Percentiles rank a stretch among this genome's conserved stretches.
These are phyloP conservation scores for Lichtheimia ramosa DNA, from an alignment of 371 early-diverging fungal genomes.

Conservation along the genomic window DNA sequence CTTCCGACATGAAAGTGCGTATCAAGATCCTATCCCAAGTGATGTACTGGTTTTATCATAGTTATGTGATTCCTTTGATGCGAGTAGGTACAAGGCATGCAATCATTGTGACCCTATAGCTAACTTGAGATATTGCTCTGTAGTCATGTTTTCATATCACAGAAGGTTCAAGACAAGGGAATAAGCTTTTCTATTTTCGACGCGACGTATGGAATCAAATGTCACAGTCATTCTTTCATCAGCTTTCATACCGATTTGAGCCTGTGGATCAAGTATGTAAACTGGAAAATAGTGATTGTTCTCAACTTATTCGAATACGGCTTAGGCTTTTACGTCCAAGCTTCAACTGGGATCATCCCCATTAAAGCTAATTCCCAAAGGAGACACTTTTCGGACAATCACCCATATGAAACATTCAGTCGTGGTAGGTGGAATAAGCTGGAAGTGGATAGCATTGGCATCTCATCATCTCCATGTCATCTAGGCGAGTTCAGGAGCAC, in stretches of 20 bases:
- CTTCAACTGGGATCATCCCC: slow-evolving; percentile 45
- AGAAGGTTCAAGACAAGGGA: background rate
- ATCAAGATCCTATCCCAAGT: slow-evolving; percentile 53
- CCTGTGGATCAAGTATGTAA: slow-evolving; percentile 25
- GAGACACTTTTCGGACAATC: slow-evolving; percentile 63
- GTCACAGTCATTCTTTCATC: slow-evolving; percentile 34
- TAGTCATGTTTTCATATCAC: slow-evolving; percentile 11
- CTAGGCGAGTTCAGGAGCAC: too few relatives aligned
- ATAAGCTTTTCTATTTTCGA: slow-evolving; percentile 65
- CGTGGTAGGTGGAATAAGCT: slow-evolving; percentile 23
- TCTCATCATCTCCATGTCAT: too few relatives aligned
- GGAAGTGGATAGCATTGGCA: too few relatives aligned
- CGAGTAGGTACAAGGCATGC: slow-evolving; percentile 29
- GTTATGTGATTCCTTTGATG: slow-evolving; percentile 57
- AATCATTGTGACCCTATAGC: background rate
- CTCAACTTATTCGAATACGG: too few relatives aligned
- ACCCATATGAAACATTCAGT: slow-evolving; percentile 53
- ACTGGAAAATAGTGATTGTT: background rate
- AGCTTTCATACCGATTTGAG: slow-evolving; percentile 45
- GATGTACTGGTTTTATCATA: slow-evolving; percentile 68
- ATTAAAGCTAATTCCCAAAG: slow-evolving; percentile 73
- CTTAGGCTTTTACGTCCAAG: background rate
- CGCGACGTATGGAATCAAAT: slow-evolving; percentile 72
- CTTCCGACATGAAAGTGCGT: slow-evolving; percentile 52
- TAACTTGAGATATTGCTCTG: background rate